Base-by-base conservation (phyloP, 208 protist species). In the Leishmania aethiopica region DNA sequence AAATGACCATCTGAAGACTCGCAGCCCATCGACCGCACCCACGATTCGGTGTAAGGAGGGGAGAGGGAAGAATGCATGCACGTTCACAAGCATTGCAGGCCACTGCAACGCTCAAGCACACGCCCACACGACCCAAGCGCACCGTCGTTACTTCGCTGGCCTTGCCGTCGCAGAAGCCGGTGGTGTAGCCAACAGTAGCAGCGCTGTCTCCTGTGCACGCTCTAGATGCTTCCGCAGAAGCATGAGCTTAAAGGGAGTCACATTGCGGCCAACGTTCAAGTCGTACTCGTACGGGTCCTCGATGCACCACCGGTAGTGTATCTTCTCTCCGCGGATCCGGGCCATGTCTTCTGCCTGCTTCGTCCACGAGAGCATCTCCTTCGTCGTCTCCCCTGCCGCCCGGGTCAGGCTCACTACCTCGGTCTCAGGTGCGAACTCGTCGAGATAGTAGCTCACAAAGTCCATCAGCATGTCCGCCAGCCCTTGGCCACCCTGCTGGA, bases 231-330 rank as follows among this genome's bases (percentile, higher is more conserved):
- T 95, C 25, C 80, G 83, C 78, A 95, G 84, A 80, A 97, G 88
- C 80, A 90, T 94, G 55, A 88, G 76, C 86, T 97, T 98, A 49
- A 98, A 91, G 57, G 94, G 89, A n/a, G 93, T 96, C 35, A 98
- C 92, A 76, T 95, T 89, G 32, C 95, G 91, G 8, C 94, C 95
- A 10, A 98, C 94, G 59, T 97, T 98, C 42, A 98, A 78, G 80
- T 97, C 94, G 37, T 93, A 76, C 88, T 98, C 95, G 78, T 95
- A 98, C 19, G 95, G 95, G 82, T 98, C 95, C 84, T 98, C 95
- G 75, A 98, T 97, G 86, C 95, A 98, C 88, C 92, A 94, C 42
- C 92, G 93, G 72, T 96, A 98, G 84, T 94, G 81, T 25, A 92
- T 73, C 77, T 96, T 96, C 83, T 96, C 95, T 2, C 90, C 91